phyloP scores from a whole-genome alignment of 2,329 filamentous ascomycete genomes.

The Fusarium sororula region DNA sequence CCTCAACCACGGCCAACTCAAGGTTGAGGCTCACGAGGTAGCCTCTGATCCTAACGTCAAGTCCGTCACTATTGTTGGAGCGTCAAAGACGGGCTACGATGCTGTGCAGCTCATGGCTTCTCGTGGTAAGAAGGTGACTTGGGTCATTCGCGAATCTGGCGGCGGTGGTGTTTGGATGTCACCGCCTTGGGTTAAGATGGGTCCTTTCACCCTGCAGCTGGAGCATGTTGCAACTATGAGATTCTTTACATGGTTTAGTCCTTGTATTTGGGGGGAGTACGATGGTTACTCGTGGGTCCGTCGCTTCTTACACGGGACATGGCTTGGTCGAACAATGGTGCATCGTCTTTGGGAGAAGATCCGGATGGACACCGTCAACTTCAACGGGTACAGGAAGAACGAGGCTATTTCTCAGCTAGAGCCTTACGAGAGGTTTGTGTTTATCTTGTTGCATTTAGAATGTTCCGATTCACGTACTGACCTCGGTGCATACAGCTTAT shows the following conservation, averaged over 20 bases:
- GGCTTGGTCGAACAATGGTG: background rate
- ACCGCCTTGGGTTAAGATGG: background rate
- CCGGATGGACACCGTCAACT: background rate
- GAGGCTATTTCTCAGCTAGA: fast-evolving
- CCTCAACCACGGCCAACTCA: background rate
- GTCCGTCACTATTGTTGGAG: background rate
- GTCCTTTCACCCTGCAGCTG: background rate
- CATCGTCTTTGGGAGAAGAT: background rate
- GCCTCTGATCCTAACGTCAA: background rate
- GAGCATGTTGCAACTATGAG: background rate
- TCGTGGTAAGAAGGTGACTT: background rate
- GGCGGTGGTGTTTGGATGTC: background rate
- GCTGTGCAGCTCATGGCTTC: background rate
- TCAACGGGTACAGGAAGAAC: background rate
- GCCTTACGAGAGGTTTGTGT: background rate
- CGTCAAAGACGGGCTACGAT: background rate
- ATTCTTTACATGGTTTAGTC: background rate
- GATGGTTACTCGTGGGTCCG: background rate
- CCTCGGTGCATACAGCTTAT: fast-evolving
- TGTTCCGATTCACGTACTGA: fast-evolving
- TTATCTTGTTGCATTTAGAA: fast-evolving
- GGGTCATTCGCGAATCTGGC: background rate
- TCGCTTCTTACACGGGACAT: background rate
- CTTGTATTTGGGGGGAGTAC: background rate
- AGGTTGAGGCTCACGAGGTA: background rate